Percentiles rank a stretch among this genome's conserved stretches.
These are phyloP conservation scores for Tuber borchii DNA, from an alignment of 495 filamentous ascomycete genomes.

Conservation along the genomic window DNA sequence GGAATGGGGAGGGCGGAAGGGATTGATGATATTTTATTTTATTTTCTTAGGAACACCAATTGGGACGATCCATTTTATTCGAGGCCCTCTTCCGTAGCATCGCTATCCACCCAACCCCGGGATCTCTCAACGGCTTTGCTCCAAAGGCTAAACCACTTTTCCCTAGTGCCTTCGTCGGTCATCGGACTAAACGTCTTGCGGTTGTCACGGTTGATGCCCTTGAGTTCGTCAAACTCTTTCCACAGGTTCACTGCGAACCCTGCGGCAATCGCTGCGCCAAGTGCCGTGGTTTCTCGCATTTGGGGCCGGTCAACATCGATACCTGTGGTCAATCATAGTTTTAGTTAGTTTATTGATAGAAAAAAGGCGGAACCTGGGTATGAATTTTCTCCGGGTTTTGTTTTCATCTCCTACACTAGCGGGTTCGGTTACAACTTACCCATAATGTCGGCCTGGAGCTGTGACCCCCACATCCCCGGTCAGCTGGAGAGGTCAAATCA, in stretches of 20 bases:
- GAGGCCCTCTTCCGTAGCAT: slow-evolving; percentile 42
- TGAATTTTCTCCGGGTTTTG: neutral
- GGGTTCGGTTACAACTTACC: slow-evolving; percentile 41
- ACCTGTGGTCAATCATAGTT: slow-evolving; percentile 14
- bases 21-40: neutral
- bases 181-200: slow-evolving; percentile 66
- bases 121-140: slow-evolving; percentile 84
- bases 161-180: slow-evolving; percentile 55
- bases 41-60: neutral
- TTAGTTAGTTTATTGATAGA: slow-evolving; percentile 1
- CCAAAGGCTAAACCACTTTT: slow-evolving; percentile 72
- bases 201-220: slow-evolving; percentile 67
- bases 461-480: slow-evolving; percentile 12
- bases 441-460: slow-evolving; percentile 86
- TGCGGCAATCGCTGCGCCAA: slow-evolving; percentile 90
- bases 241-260: slow-evolving; percentile 81
- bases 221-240: slow-evolving; percentile 71
- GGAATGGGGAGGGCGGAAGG: neutral
- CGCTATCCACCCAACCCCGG: slow-evolving; percentile 65
- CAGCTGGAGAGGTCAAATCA: slow-evolving; percentile 5
- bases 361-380: neutral
- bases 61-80: neutral
- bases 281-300: slow-evolving; percentile 90
- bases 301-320: slow-evolving; percentile 81
- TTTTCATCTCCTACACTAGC: neutral